Conservation (phyloP, 148 eudicot species). For the Rhododendron simsii region DNA sequence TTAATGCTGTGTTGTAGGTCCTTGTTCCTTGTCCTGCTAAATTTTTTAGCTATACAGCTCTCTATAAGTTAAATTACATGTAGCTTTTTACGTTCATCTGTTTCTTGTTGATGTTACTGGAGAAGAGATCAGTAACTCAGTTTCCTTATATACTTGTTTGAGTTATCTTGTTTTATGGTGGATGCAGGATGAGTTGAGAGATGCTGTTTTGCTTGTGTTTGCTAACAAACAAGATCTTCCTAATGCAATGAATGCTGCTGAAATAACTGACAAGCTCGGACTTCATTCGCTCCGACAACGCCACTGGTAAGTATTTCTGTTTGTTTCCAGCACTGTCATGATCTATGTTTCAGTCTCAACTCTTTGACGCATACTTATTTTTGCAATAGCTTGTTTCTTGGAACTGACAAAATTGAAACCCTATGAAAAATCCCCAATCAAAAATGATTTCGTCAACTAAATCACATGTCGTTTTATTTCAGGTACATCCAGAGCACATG, state of each 20-base stretch:
- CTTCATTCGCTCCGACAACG: constrained; percentile 63
- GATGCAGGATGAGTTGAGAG: constrained; percentile 48
- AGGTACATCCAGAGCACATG: constrained; percentile 21
- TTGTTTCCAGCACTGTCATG: not conserved
- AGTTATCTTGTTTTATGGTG: not conserved
- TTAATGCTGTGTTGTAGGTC: not conserved
- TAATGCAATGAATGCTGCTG: constrained; percentile 43
- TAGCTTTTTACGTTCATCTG: not conserved
- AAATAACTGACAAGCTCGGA: constrained; percentile 54
- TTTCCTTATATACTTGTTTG: not conserved
- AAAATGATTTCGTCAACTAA: not conserved
- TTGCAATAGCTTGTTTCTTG: not conserved
- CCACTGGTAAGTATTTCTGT: constrained; percentile 34
- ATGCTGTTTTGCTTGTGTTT: constrained; percentile 52
- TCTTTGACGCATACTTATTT: no score
- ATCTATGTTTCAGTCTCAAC: not conserved
- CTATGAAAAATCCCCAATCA: not conserved
- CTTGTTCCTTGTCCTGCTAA: not conserved
- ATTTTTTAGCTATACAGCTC: not conserved
- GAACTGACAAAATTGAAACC: not conserved
- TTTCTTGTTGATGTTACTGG: not conserved
- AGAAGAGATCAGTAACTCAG: not conserved
- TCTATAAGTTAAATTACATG: not conserved
- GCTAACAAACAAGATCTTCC: constrained; percentile 65
- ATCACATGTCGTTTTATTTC: not conserved